Evolutionary conservation across 2,329 filamentous ascomycete genomes (phyloP), one percentile per base, ranked within the genome.

Genomic region (Calonectria crousiana): DNA sequence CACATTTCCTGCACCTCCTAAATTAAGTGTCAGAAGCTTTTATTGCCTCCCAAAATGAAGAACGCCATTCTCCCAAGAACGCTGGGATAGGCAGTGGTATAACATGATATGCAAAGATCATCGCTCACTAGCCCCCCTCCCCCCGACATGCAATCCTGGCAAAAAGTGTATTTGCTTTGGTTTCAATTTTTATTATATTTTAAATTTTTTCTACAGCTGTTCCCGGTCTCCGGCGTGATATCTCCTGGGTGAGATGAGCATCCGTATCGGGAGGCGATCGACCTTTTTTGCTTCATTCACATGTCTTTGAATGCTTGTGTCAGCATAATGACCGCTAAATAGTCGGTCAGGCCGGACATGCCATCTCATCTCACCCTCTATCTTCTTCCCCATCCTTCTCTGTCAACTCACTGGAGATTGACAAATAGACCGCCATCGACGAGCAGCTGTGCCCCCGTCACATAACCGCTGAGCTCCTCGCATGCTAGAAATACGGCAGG

Each of bases 381-480:
- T 56, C 36, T 14, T 69, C 58, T 69, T 68, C 67, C 69, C 71
- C 71, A 34, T 72, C 72, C 74, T 78, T 69, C 67, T 75, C 78
- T 69, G 68, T 77, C 71, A 67, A 67, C 73, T 83, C 85, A 96
- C 84, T 97, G 95, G 79, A 98, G 86, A 84, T 98, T 98, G 20
- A 98, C 95, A 88, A 97, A 98, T 75, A 96, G 84, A 0, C 96
- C 95, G 14, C 95, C 96, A 84, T 98, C 95, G 18, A 98, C 95
- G 76, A 98, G 84, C 78, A 98, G 82, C 84, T 97, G 95, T 20
- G 95, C 93, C 0, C 95, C 95, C 73, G 92, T 96, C 73, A 97
- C 93, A 85, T 96, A 97, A 30, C 91, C 90, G 82, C 93, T 96
- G 85, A 98, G 85, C 83, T 93, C 90, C 74, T 94, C 93, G 80